Evolutionary conservation across 768 basidiomycete species (phyloP).

Genomic region (Phylloporus sp.): DNA sequence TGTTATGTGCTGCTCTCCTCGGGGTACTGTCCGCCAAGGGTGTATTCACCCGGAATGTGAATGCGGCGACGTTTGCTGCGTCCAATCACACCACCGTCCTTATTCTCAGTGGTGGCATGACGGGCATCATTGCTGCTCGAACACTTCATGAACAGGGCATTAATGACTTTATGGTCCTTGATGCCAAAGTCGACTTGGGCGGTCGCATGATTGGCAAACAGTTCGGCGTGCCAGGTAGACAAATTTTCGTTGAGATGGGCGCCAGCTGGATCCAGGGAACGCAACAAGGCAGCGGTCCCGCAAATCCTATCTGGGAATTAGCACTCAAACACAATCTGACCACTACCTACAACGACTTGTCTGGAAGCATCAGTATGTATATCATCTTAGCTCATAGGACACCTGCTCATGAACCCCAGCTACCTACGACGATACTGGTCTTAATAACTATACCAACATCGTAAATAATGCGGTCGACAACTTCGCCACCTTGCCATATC

Average conservation of each 20-base stretch:
- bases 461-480: constrained; percentile 38
- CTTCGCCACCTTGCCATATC: constrained; percentile 29
- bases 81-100: constrained; percentile 39
- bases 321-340: constrained; percentile 49
- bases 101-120: constrained; percentile 55
- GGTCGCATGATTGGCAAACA: constrained; percentile 51
- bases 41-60: constrained; percentile 9
- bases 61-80: too few species aligned
- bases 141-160: constrained; percentile 47
- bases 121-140: constrained; percentile 59
- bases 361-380: constrained; percentile 41
- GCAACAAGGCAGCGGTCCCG: constrained; percentile 43
- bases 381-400: not conserved
- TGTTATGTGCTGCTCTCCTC: not conserved
- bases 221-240: constrained; percentile 39
- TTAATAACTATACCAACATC: constrained; percentile 43
- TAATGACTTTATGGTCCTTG: constrained; percentile 27
- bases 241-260: constrained; percentile 47
- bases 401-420: constrained; percentile 28
- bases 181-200: constrained; percentile 48
- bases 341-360: constrained; percentile 43
- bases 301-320: constrained; percentile 58
- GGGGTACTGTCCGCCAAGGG: not conserved
- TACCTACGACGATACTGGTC: constrained; percentile 51
- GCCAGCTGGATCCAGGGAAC: constrained; percentile 59